Base-by-base conservation (phyloP, 129 eudicot genomes). In the Cynara cardunculus region DNA sequence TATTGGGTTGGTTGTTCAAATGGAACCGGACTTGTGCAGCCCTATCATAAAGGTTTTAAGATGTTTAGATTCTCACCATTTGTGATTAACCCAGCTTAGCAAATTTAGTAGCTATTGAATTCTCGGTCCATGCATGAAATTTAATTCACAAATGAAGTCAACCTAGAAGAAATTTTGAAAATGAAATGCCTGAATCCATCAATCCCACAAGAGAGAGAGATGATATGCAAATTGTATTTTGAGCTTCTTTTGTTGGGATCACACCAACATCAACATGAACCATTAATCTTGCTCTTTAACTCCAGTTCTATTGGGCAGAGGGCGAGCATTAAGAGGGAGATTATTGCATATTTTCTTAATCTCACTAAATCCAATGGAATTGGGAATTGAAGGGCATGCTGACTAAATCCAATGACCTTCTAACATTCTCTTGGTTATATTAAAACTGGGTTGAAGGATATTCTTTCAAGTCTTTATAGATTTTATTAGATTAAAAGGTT, bases 181-280 rank as follows among this genome's bases (percentile, higher is more conserved):
- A 81, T 39, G 84, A 81, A 62, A 37, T 32, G 62, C 83, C 35
- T 71, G 73, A 73, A 65, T 73, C 30, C 68, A 39, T 72, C 46
- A 73, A 79, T 28, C 26, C 27, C 39, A 26, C 65, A 73, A 68
- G 46, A 77, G 65, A 77, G 65, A 69, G 53, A 79, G 53, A 49
- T 27, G 78, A 18, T 69, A 46, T 44, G 71, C 46, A 35, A 70
- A 13, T 81, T 81, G 85, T 64, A 37, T 82, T 82, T 59, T 69
- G 81, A 68, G 81, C 71, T 82, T 74, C 31, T 41, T 68, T 49
- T 81, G 80, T 68, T 71, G 85, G 85, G 85, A 82, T 82, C 85
- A 34, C 72, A 49, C 81, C 81, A 53, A 82, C 64, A 59, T 82
- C 68, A 12, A 44, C 59, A 18, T 67, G 14, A 49, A 69, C 81